Evolutionary conservation across 2,329 filamentous ascomycete genomes (phyloP).

Genomic region (Alternaria triticina): DNA sequence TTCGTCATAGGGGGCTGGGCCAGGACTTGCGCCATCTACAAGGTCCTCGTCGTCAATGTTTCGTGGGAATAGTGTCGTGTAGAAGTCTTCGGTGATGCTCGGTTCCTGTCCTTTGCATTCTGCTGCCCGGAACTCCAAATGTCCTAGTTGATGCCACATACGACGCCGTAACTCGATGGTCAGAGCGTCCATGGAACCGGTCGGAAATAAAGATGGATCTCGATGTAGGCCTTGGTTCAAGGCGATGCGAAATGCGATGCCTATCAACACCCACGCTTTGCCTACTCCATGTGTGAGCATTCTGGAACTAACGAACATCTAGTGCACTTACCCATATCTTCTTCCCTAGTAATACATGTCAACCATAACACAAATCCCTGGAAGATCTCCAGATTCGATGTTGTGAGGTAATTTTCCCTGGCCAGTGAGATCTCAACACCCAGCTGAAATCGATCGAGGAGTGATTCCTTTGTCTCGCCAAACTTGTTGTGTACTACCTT

Average conservation of each 20-base stretch:
- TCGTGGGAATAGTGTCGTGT: conserved; percentile 46
- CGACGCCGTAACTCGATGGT: conserved; percentile 48
- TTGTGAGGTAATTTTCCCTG: conserved; percentile 47
- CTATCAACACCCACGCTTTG: conserved; percentile 48
- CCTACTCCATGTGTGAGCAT: conserved; percentile 23
- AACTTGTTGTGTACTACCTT: conserved; percentile 40
- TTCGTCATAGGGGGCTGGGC: conserved; percentile 39
- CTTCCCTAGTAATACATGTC: conserved; percentile 47
- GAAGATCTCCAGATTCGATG: conserved; percentile 45
- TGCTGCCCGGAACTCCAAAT: conserved; percentile 47
- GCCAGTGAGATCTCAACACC: conserved; percentile 46
- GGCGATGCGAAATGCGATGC: conserved; percentile 46
- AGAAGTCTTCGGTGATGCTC: conserved; percentile 46
- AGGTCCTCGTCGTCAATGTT: conserved; percentile 50
- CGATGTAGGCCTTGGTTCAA: conserved; percentile 48
- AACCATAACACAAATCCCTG: conserved; percentile 48
- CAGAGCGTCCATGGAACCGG: conserved; percentile 45
- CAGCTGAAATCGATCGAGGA: conserved; percentile 42
- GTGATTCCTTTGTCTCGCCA: conserved; percentile 39
- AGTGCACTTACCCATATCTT: conserved; percentile 44
- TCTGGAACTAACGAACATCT: background rate
- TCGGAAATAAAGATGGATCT: conserved; percentile 46
- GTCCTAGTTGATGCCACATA: conserved; percentile 48
- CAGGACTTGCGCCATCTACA: conserved; percentile 43
- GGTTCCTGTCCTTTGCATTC: conserved; percentile 50